These are phyloP conservation scores for Parathielavia appendiculata DNA, from an alignment of 495 filamentous ascomycete species.

Conservation along the genomic window DNA sequence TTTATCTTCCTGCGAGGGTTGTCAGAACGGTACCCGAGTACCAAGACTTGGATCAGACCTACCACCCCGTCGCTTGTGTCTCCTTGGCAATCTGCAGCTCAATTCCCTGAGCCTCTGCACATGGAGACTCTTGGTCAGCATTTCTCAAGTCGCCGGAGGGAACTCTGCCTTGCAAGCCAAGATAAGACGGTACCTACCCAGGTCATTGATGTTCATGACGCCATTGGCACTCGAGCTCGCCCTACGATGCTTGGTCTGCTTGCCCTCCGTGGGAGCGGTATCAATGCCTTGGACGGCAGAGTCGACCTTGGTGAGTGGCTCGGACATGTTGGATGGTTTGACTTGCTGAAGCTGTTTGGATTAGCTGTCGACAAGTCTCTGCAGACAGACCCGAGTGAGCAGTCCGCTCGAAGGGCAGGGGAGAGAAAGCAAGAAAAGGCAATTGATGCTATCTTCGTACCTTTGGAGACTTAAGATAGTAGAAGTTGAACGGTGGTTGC, in stretches of 20 bases:
- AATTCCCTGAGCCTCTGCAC: slow-evolving; percentile 65
- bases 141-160: slow-evolving; percentile 1
- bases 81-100: slow-evolving; percentile 76
- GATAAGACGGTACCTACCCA: slow-evolving; percentile 53
- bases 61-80: slow-evolving; percentile 89
- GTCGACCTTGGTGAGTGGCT: slow-evolving; percentile 76
- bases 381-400: slow-evolving; percentile 6
- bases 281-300: slow-evolving; percentile 76
- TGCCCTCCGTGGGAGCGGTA: slow-evolving; percentile 55
- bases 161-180: not conserved
- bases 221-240: slow-evolving; percentile 60
- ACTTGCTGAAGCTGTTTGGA: slow-evolving; percentile 6
- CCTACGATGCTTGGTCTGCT: slow-evolving; percentile 52
- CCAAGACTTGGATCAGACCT: slow-evolving; percentile 34
- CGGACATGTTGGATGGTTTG: slow-evolving; percentile 52
- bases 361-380: slow-evolving; percentile 14
- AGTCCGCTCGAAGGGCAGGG: not conserved
- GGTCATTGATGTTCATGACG: slow-evolving; percentile 77
- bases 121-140: slow-evolving; percentile 5
- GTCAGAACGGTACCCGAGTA: slow-evolving; percentile 4
- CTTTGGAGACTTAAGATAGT: slow-evolving; percentile 3
- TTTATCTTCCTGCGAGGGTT: slow-evolving; percentile 75
- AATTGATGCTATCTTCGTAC: slow-evolving; percentile 1
- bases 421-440: not conserved
- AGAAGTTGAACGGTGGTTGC: not conserved